Evolutionary conservation across 2,329 filamentous ascomycete genomes (phyloP).

Genomic region (Dothistroma pini): DNA sequence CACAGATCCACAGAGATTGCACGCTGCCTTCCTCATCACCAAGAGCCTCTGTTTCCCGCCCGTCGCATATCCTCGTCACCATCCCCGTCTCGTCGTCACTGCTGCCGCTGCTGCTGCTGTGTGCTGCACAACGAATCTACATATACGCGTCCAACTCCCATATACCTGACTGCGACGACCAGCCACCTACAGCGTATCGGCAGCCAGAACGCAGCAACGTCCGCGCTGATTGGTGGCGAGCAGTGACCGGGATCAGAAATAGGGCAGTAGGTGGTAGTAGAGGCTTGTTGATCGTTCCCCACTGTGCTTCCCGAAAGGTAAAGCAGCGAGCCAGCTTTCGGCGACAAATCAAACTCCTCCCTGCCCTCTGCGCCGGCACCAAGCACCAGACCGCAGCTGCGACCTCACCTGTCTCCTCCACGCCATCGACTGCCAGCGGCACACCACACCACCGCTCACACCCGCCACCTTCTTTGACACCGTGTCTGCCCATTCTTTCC

Average conservation of each 20-base stretch:
- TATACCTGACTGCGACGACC: background rate
- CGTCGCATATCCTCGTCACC: background rate
- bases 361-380: conserved; percentile 1
- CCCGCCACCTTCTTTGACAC: background rate
- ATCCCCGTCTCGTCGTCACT: background rate
- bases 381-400: conserved; percentile 5
- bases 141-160: background rate
- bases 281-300: background rate
- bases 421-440: conserved; percentile 4
- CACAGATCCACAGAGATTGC: background rate
- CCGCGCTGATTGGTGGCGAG: background rate
- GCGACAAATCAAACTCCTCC: conserved; percentile 6
- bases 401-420: background rate
- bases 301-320: background rate
- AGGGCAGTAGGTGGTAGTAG: background rate
- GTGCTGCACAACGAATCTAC: background rate
- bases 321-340: background rate
- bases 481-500: background rate
- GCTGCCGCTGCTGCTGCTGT: background rate
- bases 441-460: background rate
- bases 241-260: background rate
- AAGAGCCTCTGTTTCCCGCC: background rate
- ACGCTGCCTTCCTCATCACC: background rate
- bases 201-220: background rate
- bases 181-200: background rate